Base-by-base conservation (phyloP, 768 basidiomycete genomes). In the Pulveroboletus ravenelii region DNA sequence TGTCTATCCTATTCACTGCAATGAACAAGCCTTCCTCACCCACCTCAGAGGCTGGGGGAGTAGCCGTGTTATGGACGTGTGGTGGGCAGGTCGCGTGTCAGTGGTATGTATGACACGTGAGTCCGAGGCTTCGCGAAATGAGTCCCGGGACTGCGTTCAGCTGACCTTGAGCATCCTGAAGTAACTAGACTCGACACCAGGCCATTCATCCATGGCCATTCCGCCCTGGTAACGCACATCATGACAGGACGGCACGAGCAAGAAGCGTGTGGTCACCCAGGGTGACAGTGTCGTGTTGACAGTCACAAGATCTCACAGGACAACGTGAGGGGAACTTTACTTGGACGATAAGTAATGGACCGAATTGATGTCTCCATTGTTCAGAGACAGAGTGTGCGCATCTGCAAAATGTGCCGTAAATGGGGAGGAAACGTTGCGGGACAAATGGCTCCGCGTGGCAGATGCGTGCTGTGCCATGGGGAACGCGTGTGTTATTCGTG, bases 401-500 rank as follows among this genome's bases (percentile, higher is more conserved):
- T 30, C 38, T 18, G 14, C 10, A 27, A 35, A 51, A 13, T 23
- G 5, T n/a, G 43, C 25, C 17, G n/a, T 40, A 40, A 39, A 27
- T 45, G 34, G 42, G 37, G 25, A 36, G 37, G n/a, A 27, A 48
- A 48, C 41, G 47, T 58, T 58, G 59, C 13, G 18, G 12, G 31
- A 50, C 39, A 43, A 34, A 36, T 8, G 47, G 17, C 17, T 36
- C 37, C 52, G 56, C 58, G 53, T 65, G 64, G 58, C 45, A 25
- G 51, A 60, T 58, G 50, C 64, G 64, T 66, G 64, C 47, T 49
- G 53, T 65, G 57, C 59, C 63, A 53, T 65, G 59, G 63, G 54
- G 59, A 43, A 64, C 54, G 51, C 57, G 52, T 60, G 57, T 55
- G 41, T 54, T 41, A 47, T 46, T 51, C 43, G 47, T 54, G 52